phyloP scores from a whole-genome alignment of 2,329 filamentous ascomycete genomes.

The Pseudogymnoascus sp. region DNA sequence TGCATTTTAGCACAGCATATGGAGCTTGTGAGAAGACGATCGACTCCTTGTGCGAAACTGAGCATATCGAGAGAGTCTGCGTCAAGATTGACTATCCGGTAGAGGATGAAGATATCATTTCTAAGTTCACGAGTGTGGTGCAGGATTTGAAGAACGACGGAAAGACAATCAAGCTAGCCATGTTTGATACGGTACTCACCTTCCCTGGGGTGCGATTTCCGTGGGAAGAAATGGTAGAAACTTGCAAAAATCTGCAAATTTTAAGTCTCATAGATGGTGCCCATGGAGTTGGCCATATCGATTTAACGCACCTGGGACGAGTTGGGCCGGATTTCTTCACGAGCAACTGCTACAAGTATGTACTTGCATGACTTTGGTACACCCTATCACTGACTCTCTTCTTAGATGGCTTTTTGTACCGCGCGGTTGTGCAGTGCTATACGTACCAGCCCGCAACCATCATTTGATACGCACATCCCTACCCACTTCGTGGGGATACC shows the following conservation, averaged over 20 bases:
- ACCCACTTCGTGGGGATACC: neutral
- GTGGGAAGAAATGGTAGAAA: constrained; percentile 57
- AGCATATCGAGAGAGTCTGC: constrained; percentile 10
- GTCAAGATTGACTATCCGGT: constrained; percentile 62
- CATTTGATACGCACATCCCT: neutral
- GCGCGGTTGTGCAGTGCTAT: neutral
- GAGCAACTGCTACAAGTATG: constrained; percentile 85
- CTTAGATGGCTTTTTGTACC: neutral
- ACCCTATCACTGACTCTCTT: neutral
- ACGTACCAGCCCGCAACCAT: neutral
- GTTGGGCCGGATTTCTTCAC: constrained; percentile 80
- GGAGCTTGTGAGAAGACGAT: constrained; percentile 68
- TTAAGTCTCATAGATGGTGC: constrained; percentile 75
- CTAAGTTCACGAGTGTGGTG: constrained; percentile 52
- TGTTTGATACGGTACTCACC: constrained; percentile 76
- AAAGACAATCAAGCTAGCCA: constrained; percentile 57
- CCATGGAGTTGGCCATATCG: constrained; percentile 70
- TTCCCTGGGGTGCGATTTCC: constrained; percentile 72
- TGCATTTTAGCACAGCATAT: constrained; percentile 75
- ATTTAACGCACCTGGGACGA: constrained; percentile 55
- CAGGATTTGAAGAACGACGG: constrained; percentile 43
- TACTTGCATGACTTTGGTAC: neutral
- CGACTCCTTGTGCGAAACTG: constrained; percentile 35
- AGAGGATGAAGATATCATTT: constrained; percentile 58
- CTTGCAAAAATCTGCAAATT: constrained; percentile 59